Evolutionary conservation across 768 basidiomycete species (phyloP).

Genomic region (Suillus tomentosus): DNA sequence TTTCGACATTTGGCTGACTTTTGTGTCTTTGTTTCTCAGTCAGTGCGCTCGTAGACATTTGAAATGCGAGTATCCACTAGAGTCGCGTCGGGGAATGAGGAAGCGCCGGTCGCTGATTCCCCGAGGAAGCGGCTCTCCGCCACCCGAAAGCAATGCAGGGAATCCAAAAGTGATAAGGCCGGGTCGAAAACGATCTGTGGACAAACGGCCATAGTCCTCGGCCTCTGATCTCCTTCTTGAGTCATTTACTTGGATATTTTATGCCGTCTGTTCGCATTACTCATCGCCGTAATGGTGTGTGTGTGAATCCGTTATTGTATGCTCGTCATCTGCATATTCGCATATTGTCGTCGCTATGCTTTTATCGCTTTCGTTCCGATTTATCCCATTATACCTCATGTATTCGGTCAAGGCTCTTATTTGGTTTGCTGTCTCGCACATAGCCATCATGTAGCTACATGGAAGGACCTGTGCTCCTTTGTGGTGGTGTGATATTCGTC

Average conservation of each 20-base stretch:
- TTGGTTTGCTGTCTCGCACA: slow-evolving; percentile 27
- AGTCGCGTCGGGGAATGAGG: slow-evolving; percentile 71
- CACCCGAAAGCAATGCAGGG: slow-evolving; percentile 28
- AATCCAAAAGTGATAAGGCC: slow-evolving; percentile 29
- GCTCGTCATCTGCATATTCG: slow-evolving; percentile 12
- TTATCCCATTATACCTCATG: slow-evolving; percentile 33
- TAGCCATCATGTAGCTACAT: slow-evolving; percentile 19
- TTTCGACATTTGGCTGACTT: slow-evolving; percentile 23
- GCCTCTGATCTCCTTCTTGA: not conserved
- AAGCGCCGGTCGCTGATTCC: slow-evolving; percentile 40
- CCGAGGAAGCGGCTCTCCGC: slow-evolving; percentile 25
- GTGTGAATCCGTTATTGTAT: slow-evolving; percentile 10
- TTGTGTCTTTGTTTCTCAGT: slow-evolving; percentile 40
- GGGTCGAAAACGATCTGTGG: slow-evolving; percentile 30
- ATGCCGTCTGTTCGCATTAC: not conserved
- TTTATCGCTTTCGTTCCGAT: slow-evolving; percentile 13
- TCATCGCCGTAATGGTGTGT: slow-evolving; percentile 7
- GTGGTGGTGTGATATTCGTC: not conserved
- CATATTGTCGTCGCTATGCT: slow-evolving; percentile 27
- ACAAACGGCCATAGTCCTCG: slow-evolving; percentile 25
- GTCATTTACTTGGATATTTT: not conserved
- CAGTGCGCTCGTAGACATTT: slow-evolving; percentile 73
- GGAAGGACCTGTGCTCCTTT: not conserved
- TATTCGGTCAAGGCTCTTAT: slow-evolving; percentile 24
- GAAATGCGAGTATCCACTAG: slow-evolving; percentile 69